Base-by-base conservation (phyloP, 352 stramenopile species). In the Globisporangium emineosum region DNA sequence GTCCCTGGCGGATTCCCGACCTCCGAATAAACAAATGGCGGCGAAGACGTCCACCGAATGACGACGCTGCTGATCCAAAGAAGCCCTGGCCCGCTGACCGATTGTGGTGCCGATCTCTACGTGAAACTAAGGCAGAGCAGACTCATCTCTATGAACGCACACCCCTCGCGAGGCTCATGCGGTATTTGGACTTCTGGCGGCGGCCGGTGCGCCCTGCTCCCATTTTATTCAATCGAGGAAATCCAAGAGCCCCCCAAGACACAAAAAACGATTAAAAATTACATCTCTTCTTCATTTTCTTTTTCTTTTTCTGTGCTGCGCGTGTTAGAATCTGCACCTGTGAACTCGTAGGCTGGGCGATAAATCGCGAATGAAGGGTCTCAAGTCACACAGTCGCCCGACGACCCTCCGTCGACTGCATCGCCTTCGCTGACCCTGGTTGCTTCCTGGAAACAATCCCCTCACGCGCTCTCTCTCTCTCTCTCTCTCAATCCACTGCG, bases 1-100 rank as follows among this genome's bases (percentile, higher is more conserved):
- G 83, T 94, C n/a, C 86, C 86, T 30, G 86, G 86, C 51, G 86
- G 83, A 54, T 88, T 89, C 60, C 86, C 82, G 21, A 77, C 72
- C 0, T 68, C 65, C 35, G 62, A 70, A 21, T 79, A 81, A 40
- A 19, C 56, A 27, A 30, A 1, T 40, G 32, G 15, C n/a, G 19
- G 12, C 1, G 19, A 32, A 43, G 33, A 27, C 12, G 15, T 23
- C 15, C 23, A 27, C 37, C 2, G 37, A n/a, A 15, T n/a, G 37
- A 15, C 33, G 33, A 40, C 15, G 33, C 33, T 40, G 33, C 1
- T 40, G 33, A 40, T 40, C 33, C 33, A 15, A 37, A 40, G 33
- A 40, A 40, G 33, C 33, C 33, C 10, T 17, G 33, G 33, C 15
- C 33, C 8, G 33, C 33, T 40, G 33, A 40, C 13, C 33, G 33